phyloP scores from a whole-genome alignment of 73 alveolate genomes.

The Paramecium bursaria region DNA sequence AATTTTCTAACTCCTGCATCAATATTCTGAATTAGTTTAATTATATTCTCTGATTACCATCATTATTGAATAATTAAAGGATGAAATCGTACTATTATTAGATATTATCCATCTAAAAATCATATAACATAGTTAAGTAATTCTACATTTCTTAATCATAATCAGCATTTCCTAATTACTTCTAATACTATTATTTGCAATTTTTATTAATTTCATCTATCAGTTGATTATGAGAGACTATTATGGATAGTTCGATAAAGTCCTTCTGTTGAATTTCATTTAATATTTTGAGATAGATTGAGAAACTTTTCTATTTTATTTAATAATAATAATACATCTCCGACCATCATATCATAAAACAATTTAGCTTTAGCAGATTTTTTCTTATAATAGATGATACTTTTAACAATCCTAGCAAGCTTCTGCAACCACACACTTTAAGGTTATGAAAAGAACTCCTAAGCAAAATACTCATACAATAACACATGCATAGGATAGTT shows the following conservation, averaged over 20 bases:
- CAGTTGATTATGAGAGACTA: neutral
- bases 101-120: neutral
- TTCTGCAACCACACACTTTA: constrained; percentile 32
- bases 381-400: constrained; percentile 27
- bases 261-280: neutral
- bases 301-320: neutral
- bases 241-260: neutral
- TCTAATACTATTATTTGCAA: neutral
- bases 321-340: constrained; percentile 32
- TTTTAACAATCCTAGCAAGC: constrained; percentile 22
- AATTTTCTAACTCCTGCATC: neutral
- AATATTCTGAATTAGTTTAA: neutral
- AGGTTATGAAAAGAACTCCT: constrained; percentile 24
- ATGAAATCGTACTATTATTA: neutral
- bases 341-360: constrained; percentile 39
- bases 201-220: neutral
- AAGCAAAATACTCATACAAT: constrained; percentile 39
- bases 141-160: constrained; percentile 38
- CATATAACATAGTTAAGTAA: neutral
- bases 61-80: neutral
- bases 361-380: constrained; percentile 10
- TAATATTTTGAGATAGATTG: neutral
- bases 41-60: neutral
- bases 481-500: constrained; percentile 4
- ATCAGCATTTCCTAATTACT: neutral